Conservation (phyloP, 495 filamentous ascomycete species). For the Xylaria cubensis region DNA sequence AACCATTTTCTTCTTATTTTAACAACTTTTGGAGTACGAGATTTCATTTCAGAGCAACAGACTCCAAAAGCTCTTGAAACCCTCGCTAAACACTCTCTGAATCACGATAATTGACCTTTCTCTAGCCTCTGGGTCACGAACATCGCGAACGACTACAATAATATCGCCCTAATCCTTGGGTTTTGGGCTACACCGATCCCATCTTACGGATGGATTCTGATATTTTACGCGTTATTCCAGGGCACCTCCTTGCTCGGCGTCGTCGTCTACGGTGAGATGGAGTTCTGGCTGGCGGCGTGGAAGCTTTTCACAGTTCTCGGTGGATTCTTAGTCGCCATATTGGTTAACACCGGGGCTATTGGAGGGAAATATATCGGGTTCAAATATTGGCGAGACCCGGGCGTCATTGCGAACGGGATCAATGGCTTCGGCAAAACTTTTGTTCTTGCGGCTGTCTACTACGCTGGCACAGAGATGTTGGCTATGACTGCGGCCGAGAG, state of each 20-base stretch:
- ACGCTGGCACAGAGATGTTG: slow-evolving; percentile 76
- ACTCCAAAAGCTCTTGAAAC: too few species aligned
- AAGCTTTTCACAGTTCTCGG: slow-evolving; percentile 53
- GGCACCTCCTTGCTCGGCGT: slow-evolving; percentile 47
- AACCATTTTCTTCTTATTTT: too few species aligned
- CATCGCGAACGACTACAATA: slow-evolving; percentile 47
- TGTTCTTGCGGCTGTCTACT: slow-evolving; percentile 72
- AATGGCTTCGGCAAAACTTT: slow-evolving; percentile 70
- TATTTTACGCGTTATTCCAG: slow-evolving; percentile 62
- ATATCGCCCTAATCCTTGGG: slow-evolving; percentile 36
- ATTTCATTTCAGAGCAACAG: too few species aligned
- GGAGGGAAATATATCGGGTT: slow-evolving; percentile 57
- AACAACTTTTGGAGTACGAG: too few species aligned
- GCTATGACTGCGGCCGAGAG: slow-evolving; percentile 74
- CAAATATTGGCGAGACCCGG: slow-evolving; percentile 69
- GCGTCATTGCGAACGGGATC: slow-evolving; percentile 64
- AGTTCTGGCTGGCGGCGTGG: slow-evolving; percentile 55
- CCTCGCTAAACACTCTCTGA: too few species aligned
- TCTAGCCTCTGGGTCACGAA: slow-evolving; percentile 57
- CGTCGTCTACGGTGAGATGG: slow-evolving; percentile 55
- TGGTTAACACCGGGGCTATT: slow-evolving; percentile 50
- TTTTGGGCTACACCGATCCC: slow-evolving; percentile 43
- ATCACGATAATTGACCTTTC: too few species aligned
- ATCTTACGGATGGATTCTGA: slow-evolving; percentile 61
- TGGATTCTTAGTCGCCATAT: slow-evolving; percentile 54